Evolutionary conservation across 2,329 filamentous ascomycete species (phyloP).

Genomic region (Beauveria pseudobassiana): DNA sequence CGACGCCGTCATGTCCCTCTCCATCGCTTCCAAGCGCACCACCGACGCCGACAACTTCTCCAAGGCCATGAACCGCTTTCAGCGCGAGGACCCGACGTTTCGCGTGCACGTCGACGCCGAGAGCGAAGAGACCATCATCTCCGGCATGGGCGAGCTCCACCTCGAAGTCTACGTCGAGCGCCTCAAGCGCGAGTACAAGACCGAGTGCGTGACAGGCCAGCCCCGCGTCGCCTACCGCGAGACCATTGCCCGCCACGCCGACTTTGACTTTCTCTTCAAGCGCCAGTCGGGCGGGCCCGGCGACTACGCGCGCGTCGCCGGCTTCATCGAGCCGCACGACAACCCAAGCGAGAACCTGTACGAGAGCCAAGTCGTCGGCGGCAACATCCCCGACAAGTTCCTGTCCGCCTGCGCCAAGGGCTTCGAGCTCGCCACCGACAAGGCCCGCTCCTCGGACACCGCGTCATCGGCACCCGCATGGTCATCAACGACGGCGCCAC

Average conservation of each 20-base stretch:
- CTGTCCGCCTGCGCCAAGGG: slow-evolving; percentile 91
- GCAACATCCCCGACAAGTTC: slow-evolving; percentile 92
- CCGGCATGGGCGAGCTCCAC: slow-evolving; percentile 95
- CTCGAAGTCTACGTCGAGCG: slow-evolving; percentile 97
- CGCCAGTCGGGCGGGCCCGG: slow-evolving; percentile 94
- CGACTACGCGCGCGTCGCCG: slow-evolving; percentile 88
- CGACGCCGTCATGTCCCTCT: slow-evolving; percentile 95
- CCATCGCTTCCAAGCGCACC: slow-evolving; percentile 88
- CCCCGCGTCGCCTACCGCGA: slow-evolving; percentile 96
- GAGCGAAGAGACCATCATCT: slow-evolving; percentile 94
- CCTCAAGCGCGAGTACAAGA: slow-evolving; percentile 92
- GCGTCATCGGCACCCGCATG: slow-evolving; percentile 84
- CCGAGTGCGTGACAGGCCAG: slow-evolving; percentile 91
- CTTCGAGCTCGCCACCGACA: slow-evolving; percentile 73
- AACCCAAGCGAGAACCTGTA: slow-evolving; percentile 70
- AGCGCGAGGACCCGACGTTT: slow-evolving; percentile 97
- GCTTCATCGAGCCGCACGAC: slow-evolving; percentile 81
- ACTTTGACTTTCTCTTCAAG: slow-evolving; percentile 90
- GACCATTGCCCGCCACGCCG: slow-evolving; percentile 71
- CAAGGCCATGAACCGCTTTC: slow-evolving; percentile 98
- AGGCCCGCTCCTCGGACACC: slow-evolving; percentile 87
- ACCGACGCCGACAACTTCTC: slow-evolving; percentile 92
- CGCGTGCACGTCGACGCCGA: slow-evolving; percentile 86
- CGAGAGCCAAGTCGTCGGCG: slow-evolving; percentile 80
- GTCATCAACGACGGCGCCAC: slow-evolving; percentile 93